Evolutionary conservation across 805 yeast genomes (phyloP).

Genomic region (Ogataea dorogensis): DNA sequence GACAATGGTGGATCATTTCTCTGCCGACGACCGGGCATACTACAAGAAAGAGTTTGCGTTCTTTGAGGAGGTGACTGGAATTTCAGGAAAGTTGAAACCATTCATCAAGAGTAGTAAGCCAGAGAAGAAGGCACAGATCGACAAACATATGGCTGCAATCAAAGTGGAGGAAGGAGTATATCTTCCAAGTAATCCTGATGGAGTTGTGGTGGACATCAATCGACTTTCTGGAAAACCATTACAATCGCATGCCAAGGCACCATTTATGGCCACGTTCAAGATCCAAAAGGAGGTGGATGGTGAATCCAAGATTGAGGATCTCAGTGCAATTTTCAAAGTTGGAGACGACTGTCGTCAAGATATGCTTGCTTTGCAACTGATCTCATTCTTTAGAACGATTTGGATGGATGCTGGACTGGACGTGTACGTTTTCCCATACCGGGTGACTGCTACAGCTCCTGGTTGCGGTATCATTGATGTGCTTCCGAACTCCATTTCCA

Average conservation of each 20-base stretch:
- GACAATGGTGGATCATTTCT: constrained; percentile 61
- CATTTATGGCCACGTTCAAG: constrained; percentile 94
- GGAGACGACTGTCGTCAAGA: constrained; percentile 99
- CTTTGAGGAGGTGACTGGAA: constrained; percentile 86
- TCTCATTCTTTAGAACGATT: constrained; percentile 86
- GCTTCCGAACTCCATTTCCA: constrained; percentile 87
- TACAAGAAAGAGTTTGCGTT: constrained; percentile 84
- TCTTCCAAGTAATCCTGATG: constrained; percentile 95
- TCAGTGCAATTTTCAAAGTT: constrained; percentile 95
- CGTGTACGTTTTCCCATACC: constrained; percentile 84
- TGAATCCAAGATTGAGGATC: constrained; percentile 45
- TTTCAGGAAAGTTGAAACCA: constrained; percentile 93
- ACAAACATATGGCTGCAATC: constrained; percentile 87
- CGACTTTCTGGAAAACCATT: constrained; percentile 90
- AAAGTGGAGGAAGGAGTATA: constrained; percentile 79
- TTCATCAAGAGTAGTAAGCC: constrained; percentile 92
- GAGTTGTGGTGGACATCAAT: constrained; percentile 87
- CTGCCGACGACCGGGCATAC: constrained; percentile 57
- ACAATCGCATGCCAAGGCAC: constrained; percentile 98
- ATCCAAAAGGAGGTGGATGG: constrained; percentile 58
- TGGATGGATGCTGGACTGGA: constrained; percentile 90
- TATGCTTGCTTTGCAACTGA: constrained; percentile 86
- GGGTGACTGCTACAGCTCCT: constrained; percentile 98
- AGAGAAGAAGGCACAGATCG: constrained; percentile 93
- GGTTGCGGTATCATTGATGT: constrained; percentile 99